Base-by-base conservation (phyloP, 148 eudicot genomes). In the Chenopodium album region DNA sequence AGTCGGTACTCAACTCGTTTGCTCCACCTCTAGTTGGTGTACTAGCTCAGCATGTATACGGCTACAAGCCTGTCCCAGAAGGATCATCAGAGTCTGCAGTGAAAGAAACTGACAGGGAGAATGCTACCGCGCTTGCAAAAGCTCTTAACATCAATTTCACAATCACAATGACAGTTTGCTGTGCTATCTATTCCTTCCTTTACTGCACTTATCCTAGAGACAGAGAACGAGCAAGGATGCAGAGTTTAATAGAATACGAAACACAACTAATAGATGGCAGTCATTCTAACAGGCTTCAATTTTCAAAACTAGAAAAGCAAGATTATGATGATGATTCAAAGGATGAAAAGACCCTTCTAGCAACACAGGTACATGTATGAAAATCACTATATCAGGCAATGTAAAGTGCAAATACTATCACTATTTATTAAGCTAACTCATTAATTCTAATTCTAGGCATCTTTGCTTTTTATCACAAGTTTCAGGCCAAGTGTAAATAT, bases 181-280 rank as follows among this genome's bases (percentile, higher is more conserved):
- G 89, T 66, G 59, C 84, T 59, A 82, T 93, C 71, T 95, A 93
- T 84, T 93, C 98, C 6, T 89, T 91, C 75, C 91, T 95, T 59
- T 92, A 95, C 76, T 92, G 90, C 77, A 93, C 97, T 0, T 95
- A 95, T 74, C 97, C 98, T 0, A 89, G 93, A 82, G 98, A 95
- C 77, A 92, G 92, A 67, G 98, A 93, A 1, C 87, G 91, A 0
- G 98, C 98, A 11, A 87, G 82, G 73, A 92, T 92, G 98, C 85
- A 90, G 11, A 88, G 89, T 37, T 65, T 91, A 37, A 82, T 89
- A 14, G 94, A 91, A 22, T 85, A 91, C 16, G 93, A 93, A 79
- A 82, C 88, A 85, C 88, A 80, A 66, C 62, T 71, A 37, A 73
- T 90, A 13, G 90, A 88, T 11, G 73, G 65, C 7, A 82, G 77